Conservation (phyloP, 768 basidiomycete species). For the Serpula lacrymans region DNA sequence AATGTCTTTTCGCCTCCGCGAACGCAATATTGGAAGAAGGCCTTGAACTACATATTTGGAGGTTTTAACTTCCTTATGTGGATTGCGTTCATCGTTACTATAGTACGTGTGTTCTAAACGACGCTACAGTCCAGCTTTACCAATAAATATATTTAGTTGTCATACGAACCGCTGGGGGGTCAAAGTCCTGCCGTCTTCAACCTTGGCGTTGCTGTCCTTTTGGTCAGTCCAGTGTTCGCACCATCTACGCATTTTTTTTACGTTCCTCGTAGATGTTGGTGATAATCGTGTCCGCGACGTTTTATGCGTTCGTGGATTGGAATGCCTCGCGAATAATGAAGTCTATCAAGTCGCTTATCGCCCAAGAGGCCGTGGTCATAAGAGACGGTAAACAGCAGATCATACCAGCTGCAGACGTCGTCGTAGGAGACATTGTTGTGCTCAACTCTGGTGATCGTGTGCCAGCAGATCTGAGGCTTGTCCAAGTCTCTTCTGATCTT, state of each 20-base stretch:
- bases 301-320: constrained; percentile 9
- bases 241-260: constrained; percentile 26
- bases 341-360: constrained; percentile 38
- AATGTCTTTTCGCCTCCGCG: constrained; percentile 51
- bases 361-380: constrained; percentile 42
- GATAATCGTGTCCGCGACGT: constrained; percentile 43
- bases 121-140: constrained; percentile 48
- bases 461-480: constrained; percentile 67
- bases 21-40: constrained; percentile 39
- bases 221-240: constrained; percentile 7
- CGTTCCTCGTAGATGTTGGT: constrained; percentile 64
- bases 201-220: constrained; percentile 39
- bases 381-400: constrained; percentile 41
- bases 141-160: no score
- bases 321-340: constrained; percentile 39
- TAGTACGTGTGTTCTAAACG: constrained; percentile 39
- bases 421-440: constrained; percentile 64
- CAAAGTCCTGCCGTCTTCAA: constrained; percentile 51
- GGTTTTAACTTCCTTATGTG: constrained; percentile 9
- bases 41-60: constrained; percentile 51
- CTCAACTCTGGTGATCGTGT: constrained; percentile 66
- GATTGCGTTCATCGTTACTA: not conserved
- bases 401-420: constrained; percentile 56
- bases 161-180: constrained; percentile 45
- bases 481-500: constrained; percentile 54